These are phyloP conservation scores for Wickerhamomyces bovis DNA, from an alignment of 805 yeast species.

Conservation along the genomic window DNA sequence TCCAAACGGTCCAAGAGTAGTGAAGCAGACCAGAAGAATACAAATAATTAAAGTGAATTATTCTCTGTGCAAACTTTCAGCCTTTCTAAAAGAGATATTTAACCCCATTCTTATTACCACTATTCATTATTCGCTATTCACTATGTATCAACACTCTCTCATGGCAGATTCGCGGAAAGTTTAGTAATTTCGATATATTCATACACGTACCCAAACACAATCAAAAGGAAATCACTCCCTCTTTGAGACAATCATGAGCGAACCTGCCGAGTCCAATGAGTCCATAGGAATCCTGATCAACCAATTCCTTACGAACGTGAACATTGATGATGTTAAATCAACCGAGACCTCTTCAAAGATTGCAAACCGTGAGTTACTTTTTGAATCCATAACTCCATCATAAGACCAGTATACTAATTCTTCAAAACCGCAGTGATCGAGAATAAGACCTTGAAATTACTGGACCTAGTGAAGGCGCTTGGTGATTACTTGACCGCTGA, in stretches of 20 bases:
- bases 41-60: no score
- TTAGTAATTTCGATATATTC: no score
- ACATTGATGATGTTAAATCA: conserved; percentile 28
- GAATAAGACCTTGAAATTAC: conserved; percentile 27
- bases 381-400: no score
- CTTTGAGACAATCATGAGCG: background rate
- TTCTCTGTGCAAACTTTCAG: no score
- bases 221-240: background rate
- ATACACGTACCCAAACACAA: no score
- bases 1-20: no score
- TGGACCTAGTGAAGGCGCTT: conserved; percentile 49
- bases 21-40: no score
- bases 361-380: conserved; percentile 14
- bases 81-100: no score
- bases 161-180: background rate
- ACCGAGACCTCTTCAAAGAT: conserved; percentile 24
- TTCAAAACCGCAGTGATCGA: background rate
- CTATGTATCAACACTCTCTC: no score
- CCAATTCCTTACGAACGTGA: conserved; percentile 36
- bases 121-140: no score
- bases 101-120: no score
- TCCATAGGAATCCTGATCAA: conserved; percentile 19
- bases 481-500: conserved; percentile 63
- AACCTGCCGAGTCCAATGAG: background rate
- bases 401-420: no score